Percentiles rank a stretch among this genome's conserved stretches.
Evolutionary conservation across 768 basidiomycete genomes (phyloP).

Genomic region (Trametes villosa): DNA sequence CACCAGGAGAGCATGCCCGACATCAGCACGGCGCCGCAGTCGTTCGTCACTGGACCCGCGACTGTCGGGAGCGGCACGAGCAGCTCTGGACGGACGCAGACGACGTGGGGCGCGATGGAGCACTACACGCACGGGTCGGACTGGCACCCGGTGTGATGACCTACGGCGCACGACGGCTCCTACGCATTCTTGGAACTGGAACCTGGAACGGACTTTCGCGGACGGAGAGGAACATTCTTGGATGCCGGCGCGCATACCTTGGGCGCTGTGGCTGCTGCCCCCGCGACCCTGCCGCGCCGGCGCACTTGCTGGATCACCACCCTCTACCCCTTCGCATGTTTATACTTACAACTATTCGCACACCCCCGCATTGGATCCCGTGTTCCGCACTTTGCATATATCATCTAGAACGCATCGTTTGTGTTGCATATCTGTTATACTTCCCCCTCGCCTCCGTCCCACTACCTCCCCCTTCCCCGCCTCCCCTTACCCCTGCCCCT

Average conservation of each 20-base stretch:
- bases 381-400: slow-evolving; percentile 13
- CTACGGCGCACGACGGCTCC: background rate
- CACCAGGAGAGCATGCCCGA: slow-evolving; percentile 51
- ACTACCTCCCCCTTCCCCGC: background rate
- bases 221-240: slow-evolving; percentile 5
- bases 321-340: slow-evolving; percentile 9
- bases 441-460: background rate
- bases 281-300: background rate
- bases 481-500: too few relatives aligned
- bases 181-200: background rate
- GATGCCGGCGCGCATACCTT: background rate
- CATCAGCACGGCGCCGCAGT: slow-evolving; percentile 70
- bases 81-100: slow-evolving; percentile 49
- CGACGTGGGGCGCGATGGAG: slow-evolving; percentile 52
- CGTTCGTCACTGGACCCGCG: slow-evolving; percentile 69
- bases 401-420: slow-evolving; percentile 15
- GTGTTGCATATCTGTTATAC: slow-evolving; percentile 18
- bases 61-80: slow-evolving; percentile 62
- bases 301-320: slow-evolving; percentile 11
- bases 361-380: background rate
- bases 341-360: slow-evolving; percentile 25
- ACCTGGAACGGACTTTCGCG: background rate
- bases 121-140: slow-evolving; percentile 33
- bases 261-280: background rate
- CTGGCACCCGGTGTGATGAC: slow-evolving; percentile 11